Conservation (phyloP, 106 monocot species). For the Allium cepa region DNA sequence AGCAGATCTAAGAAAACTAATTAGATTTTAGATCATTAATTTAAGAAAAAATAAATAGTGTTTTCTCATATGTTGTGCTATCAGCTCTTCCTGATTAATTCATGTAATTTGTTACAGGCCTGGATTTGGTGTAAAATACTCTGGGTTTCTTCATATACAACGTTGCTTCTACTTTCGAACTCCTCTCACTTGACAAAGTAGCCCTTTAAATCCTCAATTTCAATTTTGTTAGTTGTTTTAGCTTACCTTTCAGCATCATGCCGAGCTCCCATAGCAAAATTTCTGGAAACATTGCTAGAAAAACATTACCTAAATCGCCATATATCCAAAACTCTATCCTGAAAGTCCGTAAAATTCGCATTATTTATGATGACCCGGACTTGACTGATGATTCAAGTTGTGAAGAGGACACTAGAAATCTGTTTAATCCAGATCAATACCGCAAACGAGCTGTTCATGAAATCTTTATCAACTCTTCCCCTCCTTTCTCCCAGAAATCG, state of each 20-base stretch:
- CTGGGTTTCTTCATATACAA: constrained; percentile 35
- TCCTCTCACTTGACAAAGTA: constrained; percentile 14
- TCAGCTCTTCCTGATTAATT: no score
- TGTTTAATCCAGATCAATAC: not conserved
- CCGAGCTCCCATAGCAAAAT: no score
- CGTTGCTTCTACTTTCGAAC: constrained; percentile 4
- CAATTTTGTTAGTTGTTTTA: no score
- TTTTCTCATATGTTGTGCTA: no score
- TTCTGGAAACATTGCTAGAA: not conserved
- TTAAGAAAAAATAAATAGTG: no score
- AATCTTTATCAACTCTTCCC: constrained; percentile 1
- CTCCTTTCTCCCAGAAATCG: not conserved
- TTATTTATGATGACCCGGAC: constrained; percentile 24
- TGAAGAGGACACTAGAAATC: not conserved
- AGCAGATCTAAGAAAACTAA: no score
- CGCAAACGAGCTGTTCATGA: constrained; percentile 12
- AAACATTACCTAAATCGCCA: not conserved
- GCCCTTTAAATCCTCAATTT: not conserved
- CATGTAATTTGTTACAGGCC: constrained; percentile 15
- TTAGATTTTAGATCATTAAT: no score
- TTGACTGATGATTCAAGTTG: constrained; percentile 21
- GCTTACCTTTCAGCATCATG: no score
- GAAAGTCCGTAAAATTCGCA: constrained; percentile 15
- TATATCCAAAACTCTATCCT: no score
- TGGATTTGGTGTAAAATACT: constrained; percentile 43